A percentile compares a stretch with the other conserved stretches of the same genome.
Evolutionary conservation across 1,139 yeast genomes (phyloP).

Genomic region (Sugiyamaella neomexicana): DNA sequence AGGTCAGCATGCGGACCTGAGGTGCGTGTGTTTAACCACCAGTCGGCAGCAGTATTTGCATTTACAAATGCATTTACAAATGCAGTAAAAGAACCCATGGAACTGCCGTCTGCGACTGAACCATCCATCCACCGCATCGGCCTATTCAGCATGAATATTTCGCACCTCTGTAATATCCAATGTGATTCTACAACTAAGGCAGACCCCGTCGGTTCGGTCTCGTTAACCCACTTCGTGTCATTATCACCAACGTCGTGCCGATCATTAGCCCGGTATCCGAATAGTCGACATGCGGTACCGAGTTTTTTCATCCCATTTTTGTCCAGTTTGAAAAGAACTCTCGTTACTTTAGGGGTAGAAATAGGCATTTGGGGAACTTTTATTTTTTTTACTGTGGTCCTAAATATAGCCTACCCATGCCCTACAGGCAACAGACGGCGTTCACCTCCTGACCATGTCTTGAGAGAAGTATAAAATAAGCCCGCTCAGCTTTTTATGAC

Average conservation of each 20-base stretch:
- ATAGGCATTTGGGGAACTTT: background rate
- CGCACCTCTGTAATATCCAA: too few relatives aligned
- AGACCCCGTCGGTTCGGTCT: too few relatives aligned
- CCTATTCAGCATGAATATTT: background rate
- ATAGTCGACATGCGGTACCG: conserved; percentile 7
- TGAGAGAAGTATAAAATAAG: too few relatives aligned
- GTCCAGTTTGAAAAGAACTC: background rate
- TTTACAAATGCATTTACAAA: background rate
- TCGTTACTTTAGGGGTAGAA: conserved; percentile 1
- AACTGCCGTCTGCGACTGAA: background rate
- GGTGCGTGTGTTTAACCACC: background rate
- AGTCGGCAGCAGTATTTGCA: background rate
- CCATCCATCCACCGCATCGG: background rate
- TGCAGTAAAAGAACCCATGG: background rate
- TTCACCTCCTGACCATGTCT: background rate
- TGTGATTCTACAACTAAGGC: too few relatives aligned
- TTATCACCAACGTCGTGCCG: background rate
- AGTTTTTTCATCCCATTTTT: background rate
- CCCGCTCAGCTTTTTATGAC: too few relatives aligned
- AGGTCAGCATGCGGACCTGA: background rate
- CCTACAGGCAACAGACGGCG: background rate
- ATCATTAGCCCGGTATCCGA: conserved; percentile 1
- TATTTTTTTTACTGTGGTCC: background rate
- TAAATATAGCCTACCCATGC: conserved; percentile 2
- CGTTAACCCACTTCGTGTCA: background rate